Evolutionary conservation across 2,329 filamentous ascomycete species (phyloP).

Genomic region (Scytalidium sp.): DNA sequence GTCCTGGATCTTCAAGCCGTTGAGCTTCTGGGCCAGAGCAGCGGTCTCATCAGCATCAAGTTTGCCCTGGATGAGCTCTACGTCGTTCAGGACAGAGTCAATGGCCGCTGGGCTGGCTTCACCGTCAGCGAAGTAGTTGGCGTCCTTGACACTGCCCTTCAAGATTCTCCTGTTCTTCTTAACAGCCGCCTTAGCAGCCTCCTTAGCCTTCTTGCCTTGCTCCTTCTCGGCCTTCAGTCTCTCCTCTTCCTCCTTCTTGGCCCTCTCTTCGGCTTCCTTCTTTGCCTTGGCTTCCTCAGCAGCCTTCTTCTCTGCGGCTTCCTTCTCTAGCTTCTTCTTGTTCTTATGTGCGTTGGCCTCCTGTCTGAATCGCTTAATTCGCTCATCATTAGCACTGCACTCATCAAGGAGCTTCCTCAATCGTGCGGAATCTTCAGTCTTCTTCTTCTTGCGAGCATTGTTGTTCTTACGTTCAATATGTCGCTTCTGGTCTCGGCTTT

Average conservation of each 20-base stretch:
- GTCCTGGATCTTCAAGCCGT: slow-evolving; percentile 70
- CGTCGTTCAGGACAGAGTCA: slow-evolving; percentile 78
- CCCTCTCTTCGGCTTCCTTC: slow-evolving; percentile 79
- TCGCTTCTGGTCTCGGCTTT: slow-evolving; percentile 98
- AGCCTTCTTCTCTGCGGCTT: slow-evolving; percentile 85
- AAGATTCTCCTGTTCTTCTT: slow-evolving; percentile 99
- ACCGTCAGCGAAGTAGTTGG: slow-evolving; percentile 83
- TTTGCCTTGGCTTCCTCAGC: slow-evolving; percentile 80
- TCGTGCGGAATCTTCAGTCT: slow-evolving; percentile 93
- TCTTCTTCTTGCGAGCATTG: slow-evolving; percentile 98
- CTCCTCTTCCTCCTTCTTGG: slow-evolving; percentile 80
- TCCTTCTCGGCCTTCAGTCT: slow-evolving; percentile 82
- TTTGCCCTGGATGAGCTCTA: slow-evolving; percentile 83
- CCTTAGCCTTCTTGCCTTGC: slow-evolving; percentile 91
- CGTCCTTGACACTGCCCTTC: slow-evolving; percentile 91
- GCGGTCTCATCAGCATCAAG: slow-evolving; percentile 91
- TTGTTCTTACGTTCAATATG: slow-evolving; percentile 98
- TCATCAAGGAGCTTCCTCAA: slow-evolving; percentile 89
- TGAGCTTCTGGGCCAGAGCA: slow-evolving; percentile 75
- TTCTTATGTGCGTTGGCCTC: slow-evolving; percentile 92
- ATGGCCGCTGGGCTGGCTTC: slow-evolving; percentile 74
- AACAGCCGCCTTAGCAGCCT: slow-evolving; percentile 95
- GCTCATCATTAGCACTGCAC: slow-evolving; percentile 78
- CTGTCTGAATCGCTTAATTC: slow-evolving; percentile 96
- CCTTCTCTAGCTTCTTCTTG: slow-evolving; percentile 86